These are phyloP conservation scores for Dactylellina drechsleri DNA, from an alignment of 2,329 filamentous ascomycete genomes.

Conservation along the genomic window DNA sequence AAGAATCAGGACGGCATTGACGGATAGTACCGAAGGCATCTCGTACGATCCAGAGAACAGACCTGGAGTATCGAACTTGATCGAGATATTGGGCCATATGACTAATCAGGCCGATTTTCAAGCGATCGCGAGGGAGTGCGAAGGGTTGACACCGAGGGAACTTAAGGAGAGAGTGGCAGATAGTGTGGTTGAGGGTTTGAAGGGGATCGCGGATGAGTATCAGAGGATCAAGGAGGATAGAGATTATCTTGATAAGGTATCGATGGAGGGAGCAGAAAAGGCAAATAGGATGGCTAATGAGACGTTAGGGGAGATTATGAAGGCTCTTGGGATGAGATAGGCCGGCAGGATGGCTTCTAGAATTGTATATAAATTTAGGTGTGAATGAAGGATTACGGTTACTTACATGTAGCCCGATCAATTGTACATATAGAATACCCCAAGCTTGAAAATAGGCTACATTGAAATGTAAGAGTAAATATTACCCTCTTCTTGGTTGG, in stretches of 20 bases:
- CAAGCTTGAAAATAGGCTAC: not conserved
- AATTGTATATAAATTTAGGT: not conserved
- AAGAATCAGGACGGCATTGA: constrained; percentile 79
- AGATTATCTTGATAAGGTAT: constrained; percentile 70
- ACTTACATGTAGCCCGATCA: not conserved
- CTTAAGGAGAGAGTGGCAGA: constrained; percentile 74
- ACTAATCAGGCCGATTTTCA: constrained; percentile 64
- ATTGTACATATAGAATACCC: constrained; percentile 2
- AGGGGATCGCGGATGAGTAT: constrained; percentile 69
- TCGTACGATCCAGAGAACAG: constrained; percentile 76
- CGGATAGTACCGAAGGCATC: constrained; percentile 75
- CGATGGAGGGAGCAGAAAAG: constrained; percentile 69
- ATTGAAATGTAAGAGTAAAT: not conserved
- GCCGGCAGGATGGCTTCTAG: not conserved
- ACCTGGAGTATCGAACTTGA: constrained; percentile 86
- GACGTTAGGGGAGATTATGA: constrained; percentile 65
- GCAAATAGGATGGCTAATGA: constrained; percentile 71
- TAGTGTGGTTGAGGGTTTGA: constrained; percentile 67
- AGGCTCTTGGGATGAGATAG: constrained; percentile 61
- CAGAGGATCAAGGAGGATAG: constrained; percentile 65
- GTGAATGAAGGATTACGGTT: no score
- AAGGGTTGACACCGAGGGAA: constrained; percentile 65
- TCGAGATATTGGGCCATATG: constrained; percentile 81
- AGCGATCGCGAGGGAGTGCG: constrained; percentile 63
- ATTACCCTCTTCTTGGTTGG: not conserved